Base-by-base conservation (phyloP, 805 yeast species). In the Suhomyces canberraensis region DNA sequence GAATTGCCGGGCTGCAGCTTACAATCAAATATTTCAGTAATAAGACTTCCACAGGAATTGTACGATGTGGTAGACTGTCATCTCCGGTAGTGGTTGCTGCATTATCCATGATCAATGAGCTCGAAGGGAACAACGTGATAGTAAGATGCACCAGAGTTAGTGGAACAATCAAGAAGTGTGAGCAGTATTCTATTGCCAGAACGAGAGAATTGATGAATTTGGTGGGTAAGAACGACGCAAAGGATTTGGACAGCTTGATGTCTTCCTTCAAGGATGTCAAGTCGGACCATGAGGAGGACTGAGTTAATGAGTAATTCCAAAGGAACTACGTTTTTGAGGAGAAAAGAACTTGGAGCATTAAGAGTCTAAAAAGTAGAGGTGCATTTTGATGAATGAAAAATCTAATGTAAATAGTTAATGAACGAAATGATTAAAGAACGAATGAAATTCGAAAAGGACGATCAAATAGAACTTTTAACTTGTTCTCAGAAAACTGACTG, bases 161-260 rank as follows among this genome's bases (percentile, higher is more conserved):
- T 51, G 98, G 96, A 0, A 88, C 96, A 0, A 89, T 90, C 21
- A 81, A 80, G 54, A 87, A 86, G 52, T 77, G 95, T 45, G 95
- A 90, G 54, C 74, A 79, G 45, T 75, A 69, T 40, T 82, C 89
- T 0, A 78, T 86, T 9, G 44, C 44, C 19, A 57, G 70, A 37
- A 66, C 77, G 52, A 66, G 70, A 35, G 59, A 64, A 29, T 44
- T 60, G 29, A 61, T 74, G 52, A 45, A 25, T 15, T 25, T 32
- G 29, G 17, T 32, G 20, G 35, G 35, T 16, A 32, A 32, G 13
- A 32, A 17, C n/a, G 35, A 32, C 16, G 20, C 18, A 15, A n/a
- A 24, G 35, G 41, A 41, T 14, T 32, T 41, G 27, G 29, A 37
- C n/a, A 20, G 18, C 4, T 18, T 41, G 8, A 33, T 41, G 20